A percentile compares a stretch with the other conserved stretches of the same genome.
These are phyloP conservation scores for Suillus ampliporus DNA, from an alignment of 768 basidiomycete genomes.

Conservation along the genomic window DNA sequence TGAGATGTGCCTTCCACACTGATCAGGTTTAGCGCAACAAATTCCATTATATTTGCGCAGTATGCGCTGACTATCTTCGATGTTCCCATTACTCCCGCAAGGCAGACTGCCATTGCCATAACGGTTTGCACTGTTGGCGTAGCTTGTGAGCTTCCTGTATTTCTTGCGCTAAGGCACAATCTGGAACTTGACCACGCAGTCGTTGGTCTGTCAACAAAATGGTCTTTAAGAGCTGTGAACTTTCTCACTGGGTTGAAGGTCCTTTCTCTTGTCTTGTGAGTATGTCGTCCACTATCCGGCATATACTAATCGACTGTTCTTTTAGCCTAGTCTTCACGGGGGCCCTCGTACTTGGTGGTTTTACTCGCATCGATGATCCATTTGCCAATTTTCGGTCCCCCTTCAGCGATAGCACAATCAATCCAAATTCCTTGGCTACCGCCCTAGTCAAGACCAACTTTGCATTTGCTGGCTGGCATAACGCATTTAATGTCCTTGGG, in stretches of 20 bases:
- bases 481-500: conserved; percentile 52
- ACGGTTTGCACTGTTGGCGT: conserved; percentile 27
- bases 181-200: conserved; percentile 14
- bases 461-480: conserved; percentile 40
- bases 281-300: background rate
- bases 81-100: conserved; percentile 21
- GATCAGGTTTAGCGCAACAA: conserved; percentile 25
- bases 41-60: conserved; percentile 32
- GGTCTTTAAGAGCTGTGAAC: conserved; percentile 32
- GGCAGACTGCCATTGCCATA: conserved; percentile 28
- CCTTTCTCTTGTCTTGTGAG: conserved; percentile 26
- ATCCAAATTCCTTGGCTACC: conserved; percentile 31
- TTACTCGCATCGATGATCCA: conserved; percentile 33
- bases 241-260: conserved; percentile 30
- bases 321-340: conserved; percentile 31
- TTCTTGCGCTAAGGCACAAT: background rate
- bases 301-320: background rate
- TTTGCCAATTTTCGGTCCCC: conserved; percentile 35
- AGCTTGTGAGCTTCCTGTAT: conserved; percentile 17
- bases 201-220: conserved; percentile 34
- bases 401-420: conserved; percentile 32
- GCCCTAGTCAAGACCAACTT: conserved; percentile 37
- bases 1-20: background rate
- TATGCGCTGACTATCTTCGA: conserved; percentile 27
- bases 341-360: conserved; percentile 29